Evolutionary conservation across 768 basidiomycete species (phyloP), one percentile per base, ranked within the genome.

Genomic region (Pulveroboletus ravenelii): DNA sequence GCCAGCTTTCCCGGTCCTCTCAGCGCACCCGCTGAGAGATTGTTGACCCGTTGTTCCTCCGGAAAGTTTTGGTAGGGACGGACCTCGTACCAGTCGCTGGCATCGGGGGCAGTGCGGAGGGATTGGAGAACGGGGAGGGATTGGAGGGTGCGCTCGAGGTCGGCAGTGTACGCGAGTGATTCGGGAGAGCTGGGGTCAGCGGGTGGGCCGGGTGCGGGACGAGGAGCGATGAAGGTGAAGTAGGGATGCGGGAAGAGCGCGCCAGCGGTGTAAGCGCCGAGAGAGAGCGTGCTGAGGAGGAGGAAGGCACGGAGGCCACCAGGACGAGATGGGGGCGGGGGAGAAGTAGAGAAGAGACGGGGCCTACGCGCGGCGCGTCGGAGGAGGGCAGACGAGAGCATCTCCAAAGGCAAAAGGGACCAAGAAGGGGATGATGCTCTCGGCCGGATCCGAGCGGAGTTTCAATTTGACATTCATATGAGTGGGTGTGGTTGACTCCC

Each of bases 1-100:
- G 93, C 90, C 3, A 99, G 77, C 65, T 82, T 87, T 3, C 90
- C 90, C 0, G 93, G 92, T 2, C 93, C 95, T 25, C 84, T 73
- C n/a, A 99, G 74, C 1, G 91, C 78, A 5, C 92, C 93, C 3
- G 85, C 83, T 0, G 91, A 89, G 43, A 99, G 73, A 53, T 81
- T 87, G 68, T 99, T 93, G 48, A 85, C 85, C 1, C 85, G 76
- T 47, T 82, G 72, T 50, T 87, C 83, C 52, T 85, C 85, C 0
- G 92, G 84, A 25, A 83, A 79, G 15, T 74, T 70, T 12, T 70
- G 66, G 65, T 89, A 93, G 35, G 91, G 92, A 44, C 91, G 80
- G 18, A 76, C 73, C 66, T 87, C 89, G 60, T 90, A 89, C 87
- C 87, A 89, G 35, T 79, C 76, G 27, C 72, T 67, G 1, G 77